Base-by-base conservation (phyloP, 306 rosid genomes). In the Lagenaria siceraria region DNA sequence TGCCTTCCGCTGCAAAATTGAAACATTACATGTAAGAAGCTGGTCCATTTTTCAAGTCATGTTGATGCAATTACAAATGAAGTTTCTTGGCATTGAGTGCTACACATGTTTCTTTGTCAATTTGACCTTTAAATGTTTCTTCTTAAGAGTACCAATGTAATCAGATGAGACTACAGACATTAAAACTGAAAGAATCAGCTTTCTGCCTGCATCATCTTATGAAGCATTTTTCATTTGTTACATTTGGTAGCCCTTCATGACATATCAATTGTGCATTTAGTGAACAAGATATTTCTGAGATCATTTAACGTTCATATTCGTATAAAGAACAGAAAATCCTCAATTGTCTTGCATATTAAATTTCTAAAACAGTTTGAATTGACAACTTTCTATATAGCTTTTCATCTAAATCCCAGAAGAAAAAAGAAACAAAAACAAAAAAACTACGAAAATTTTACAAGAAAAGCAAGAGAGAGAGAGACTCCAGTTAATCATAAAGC, bases 1-100 rank as follows among this genome's bases (percentile, higher is more conserved):
- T 61, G 82, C 91, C 90, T 91, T 89, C 81, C 92, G 80, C 96
- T 93, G 58, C 85, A 93, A 77, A 81, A 81, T 79, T 81, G 51
- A 77, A 46, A 78, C 81, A 25, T 19, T 35, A 68, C 10, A 71
- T 71, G 19, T 71, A 27, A 24, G 76, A 71, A 71, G 40, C 76
- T 46, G n/a, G 38, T 46, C 25, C 6, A 13, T 27, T 71, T 40
- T 48, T 25, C 58, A 14, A 71, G 58, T 48, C 35, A 17, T 14
- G 76, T 35, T 14, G 76, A 70, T n/a, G 18, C n/a, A 71, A 42
- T 49, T 24, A 66, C 19, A 15, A 2, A 56, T 21, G 62, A 1
- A 56, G 62, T 56, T 46, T 56, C 27, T 56, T 56, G 22, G 62
- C 8, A 25, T 24, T 60, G 35, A 60, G 9, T 4, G 17, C n/a